These are phyloP conservation scores for Exophiala sp. DNA, from an alignment of 2,329 filamentous ascomycete genomes.

Conservation along the genomic window DNA sequence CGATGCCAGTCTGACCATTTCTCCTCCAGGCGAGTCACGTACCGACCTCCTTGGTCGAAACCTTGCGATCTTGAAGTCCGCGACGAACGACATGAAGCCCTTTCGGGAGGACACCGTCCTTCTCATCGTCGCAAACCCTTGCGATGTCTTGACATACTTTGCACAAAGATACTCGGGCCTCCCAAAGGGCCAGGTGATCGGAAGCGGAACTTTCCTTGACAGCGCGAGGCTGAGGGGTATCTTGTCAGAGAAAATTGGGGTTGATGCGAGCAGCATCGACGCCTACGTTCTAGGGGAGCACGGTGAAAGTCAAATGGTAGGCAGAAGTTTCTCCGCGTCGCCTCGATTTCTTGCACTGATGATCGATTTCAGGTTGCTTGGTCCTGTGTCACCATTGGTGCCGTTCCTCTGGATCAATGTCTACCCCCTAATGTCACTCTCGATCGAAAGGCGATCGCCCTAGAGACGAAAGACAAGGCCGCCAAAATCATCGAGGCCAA, in stretches of 20 bases:
- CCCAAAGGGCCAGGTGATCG: conserved; percentile 46
- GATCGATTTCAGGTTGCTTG: conserved; percentile 36
- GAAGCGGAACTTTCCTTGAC: conserved; percentile 51
- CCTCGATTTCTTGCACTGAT: not conserved
- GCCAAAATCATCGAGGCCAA: conserved; percentile 47
- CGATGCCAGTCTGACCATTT: conserved; percentile 1
- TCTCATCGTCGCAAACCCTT: conserved; percentile 50
- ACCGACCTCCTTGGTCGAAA: conserved; percentile 46
- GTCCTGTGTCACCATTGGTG: conserved; percentile 42
- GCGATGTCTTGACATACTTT: conserved; percentile 50
- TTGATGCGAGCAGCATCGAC: conserved; percentile 34
- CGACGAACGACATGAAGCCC: conserved; percentile 46
- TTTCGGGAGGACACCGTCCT: conserved; percentile 46
- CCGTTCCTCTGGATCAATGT: conserved; percentile 37
- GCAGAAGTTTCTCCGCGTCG: conserved; percentile 4
- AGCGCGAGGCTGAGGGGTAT: conserved; percentile 40
- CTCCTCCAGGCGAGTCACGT: conserved; percentile 38
- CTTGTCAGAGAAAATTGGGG: conserved; percentile 24
- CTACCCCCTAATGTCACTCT: conserved; percentile 30
- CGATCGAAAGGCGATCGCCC: conserved; percentile 36
- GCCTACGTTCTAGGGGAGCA: conserved; percentile 48
- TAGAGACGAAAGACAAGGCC: conserved; percentile 44
- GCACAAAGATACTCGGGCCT: conserved; percentile 45
- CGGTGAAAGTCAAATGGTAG: conserved; percentile 44
- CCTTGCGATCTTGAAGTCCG: conserved; percentile 44